Percentiles rank a stretch among this genome's conserved stretches.
Evolutionary conservation across 768 basidiomycete genomes (phyloP).

Genomic region (Boletus bicolor): DNA sequence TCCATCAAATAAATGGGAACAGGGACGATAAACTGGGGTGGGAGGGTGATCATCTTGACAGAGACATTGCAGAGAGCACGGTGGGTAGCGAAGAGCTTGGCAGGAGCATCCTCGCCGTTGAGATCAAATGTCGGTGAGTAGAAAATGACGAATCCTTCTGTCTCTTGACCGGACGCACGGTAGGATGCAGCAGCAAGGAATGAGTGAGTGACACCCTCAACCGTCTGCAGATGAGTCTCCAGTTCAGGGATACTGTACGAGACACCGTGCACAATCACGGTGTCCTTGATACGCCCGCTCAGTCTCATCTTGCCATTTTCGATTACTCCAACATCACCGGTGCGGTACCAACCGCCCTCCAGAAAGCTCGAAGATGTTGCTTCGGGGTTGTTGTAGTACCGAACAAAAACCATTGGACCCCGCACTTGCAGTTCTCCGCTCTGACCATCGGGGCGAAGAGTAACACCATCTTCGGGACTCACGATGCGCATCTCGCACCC

Average conservation of each 20-base stretch:
- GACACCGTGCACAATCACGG: not conserved
- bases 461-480: constrained; percentile 26
- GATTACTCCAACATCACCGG: constrained; percentile 52
- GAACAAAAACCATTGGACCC: not conserved
- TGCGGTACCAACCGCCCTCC: constrained; percentile 53
- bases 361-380: constrained; percentile 37
- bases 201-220: constrained; percentile 33
- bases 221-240: constrained; percentile 37
- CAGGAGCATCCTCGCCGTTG: constrained; percentile 21
- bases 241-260: constrained; percentile 19
- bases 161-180: constrained; percentile 35
- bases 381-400: not conserved
- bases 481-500: constrained; percentile 38
- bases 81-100: constrained; percentile 27
- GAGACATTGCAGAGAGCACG: constrained; percentile 30
- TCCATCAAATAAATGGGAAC: constrained; percentile 33
- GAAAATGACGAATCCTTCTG: constrained; percentile 41
- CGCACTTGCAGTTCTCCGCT: constrained; percentile 1
- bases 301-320: constrained; percentile 30
- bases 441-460: constrained; percentile 16
- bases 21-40: not conserved
- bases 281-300: constrained; percentile 1
- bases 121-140: constrained; percentile 29
- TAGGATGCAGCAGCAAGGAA: constrained; percentile 36
- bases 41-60: constrained; percentile 26